phyloP scores from a whole-genome alignment of 192 early-diverging fungal genomes.

The Podochytrium sp. region DNA sequence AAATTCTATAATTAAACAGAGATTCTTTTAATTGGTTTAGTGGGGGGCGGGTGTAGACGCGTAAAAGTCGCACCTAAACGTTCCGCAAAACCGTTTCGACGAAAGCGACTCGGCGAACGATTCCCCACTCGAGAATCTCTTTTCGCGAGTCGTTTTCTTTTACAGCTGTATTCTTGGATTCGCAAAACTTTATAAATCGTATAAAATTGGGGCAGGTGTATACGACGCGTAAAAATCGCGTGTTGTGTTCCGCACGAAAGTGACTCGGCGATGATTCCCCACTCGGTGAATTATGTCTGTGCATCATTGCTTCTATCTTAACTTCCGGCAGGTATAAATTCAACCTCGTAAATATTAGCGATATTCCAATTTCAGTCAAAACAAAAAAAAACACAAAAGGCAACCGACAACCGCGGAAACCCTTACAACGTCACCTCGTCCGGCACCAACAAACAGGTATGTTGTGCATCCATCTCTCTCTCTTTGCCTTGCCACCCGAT shows the following conservation, averaged over 20 bases:
- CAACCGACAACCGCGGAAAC: slow-evolving; percentile 16
- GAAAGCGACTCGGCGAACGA: too few relatives aligned
- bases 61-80: too few relatives aligned
- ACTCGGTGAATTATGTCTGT: background rate
- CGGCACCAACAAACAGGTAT: background rate
- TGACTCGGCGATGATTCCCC: background rate
- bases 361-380: background rate
- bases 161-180: background rate
- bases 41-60: too few relatives aligned
- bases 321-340: background rate
- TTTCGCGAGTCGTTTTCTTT: too few relatives aligned
- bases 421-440: background rate
- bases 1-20: background rate
- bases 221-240: background rate
- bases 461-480: background rate
- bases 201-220: background rate
- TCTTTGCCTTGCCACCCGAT: background rate
- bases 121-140: too few relatives aligned
- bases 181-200: background rate
- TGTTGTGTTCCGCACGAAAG: background rate
- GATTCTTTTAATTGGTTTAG: background rate
- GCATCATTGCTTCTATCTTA: background rate
- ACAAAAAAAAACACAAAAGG: background rate
- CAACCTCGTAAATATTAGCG: background rate
- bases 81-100: too few relatives aligned